phyloP scores from a whole-genome alignment of 2,329 filamentous ascomycete species.

The Triangularia setosa region DNA sequence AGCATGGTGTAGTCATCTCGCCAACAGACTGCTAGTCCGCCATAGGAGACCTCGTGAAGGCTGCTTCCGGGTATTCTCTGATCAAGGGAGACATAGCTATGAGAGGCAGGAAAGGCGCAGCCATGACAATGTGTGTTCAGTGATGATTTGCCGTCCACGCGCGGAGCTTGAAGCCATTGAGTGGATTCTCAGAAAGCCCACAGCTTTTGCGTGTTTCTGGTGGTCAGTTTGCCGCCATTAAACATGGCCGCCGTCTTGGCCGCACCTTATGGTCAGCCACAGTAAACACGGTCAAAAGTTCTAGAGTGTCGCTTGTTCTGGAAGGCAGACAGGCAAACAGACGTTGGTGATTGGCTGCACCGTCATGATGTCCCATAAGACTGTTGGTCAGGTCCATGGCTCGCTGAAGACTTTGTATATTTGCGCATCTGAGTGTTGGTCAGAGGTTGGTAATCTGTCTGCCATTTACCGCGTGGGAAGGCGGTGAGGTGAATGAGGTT shows the following conservation, averaged over 20 bases:
- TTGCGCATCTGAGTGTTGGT: neutral
- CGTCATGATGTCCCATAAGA: too few species aligned
- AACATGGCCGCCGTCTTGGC: neutral
- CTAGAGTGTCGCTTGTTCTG: neutral
- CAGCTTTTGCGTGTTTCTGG: conserved; percentile 5
- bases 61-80: neutral
- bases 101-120: too few species aligned
- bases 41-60: neutral
- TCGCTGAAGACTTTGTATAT: neutral
- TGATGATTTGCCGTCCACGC: neutral
- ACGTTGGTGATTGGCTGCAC: neutral
- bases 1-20: neutral
- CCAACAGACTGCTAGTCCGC: neutral
- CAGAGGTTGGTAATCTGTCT: neutral
- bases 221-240: neutral
- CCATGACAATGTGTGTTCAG: neutral
- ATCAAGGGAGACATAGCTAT: neutral
- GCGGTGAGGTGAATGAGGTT: neutral
- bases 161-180: neutral
- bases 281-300: neutral
- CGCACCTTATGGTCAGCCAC: neutral
- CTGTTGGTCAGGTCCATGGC: too few species aligned
- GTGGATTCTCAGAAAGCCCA: neutral
- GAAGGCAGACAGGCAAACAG: neutral
- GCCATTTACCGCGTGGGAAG: neutral